Base-by-base conservation (phyloP, 1,284 basidiomycete species). In the Albatrellus sp. region DNA sequence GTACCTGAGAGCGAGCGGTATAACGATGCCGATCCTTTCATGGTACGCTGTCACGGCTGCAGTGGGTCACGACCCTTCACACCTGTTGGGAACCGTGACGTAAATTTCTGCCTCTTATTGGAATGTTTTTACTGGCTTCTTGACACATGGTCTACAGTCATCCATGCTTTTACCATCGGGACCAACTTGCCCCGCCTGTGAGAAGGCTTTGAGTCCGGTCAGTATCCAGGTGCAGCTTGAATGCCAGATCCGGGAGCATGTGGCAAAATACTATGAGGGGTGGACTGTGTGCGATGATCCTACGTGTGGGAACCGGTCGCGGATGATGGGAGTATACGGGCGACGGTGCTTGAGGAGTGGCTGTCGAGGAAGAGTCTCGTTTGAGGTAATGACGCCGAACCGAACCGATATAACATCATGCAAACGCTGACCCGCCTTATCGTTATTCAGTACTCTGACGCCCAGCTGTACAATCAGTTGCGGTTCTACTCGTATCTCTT, bases 241-340 rank as follows among this genome's bases (percentile, higher is more conserved):
- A 59, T 65, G 74, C 0, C 84, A 90, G 52, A 87, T 98, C 46
- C 77, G 92, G 2, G 63, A 70, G 1, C 77, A 77, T 52, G 85
- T 99, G 43, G 65, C 69, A 3, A 76, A 70, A 53, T 98, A 94
- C 64, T 98, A 98, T 59, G 77, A 94, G 54, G 80, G 81, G 5
- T 92, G 87, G 85, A 83, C 77, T 1, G 67, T 87, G 10, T 99
- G 96, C 63, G 75, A 90, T 53, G 94, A 97, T 51, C 69, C 77
- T 28, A 84, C 80, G 2, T 99, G 96, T 59, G 76, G 77, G 8
- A 74, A 81, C 46, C 72, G 81, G 16, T 92, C 92, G n/a, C 72
- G 92, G 19, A 84, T 80, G 72, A 91, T 96, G 80, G 73, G 87
- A 36, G 90, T 98, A 0, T 96, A 93, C 60, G 90, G 90, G 7